Percentiles rank a stretch among this genome's conserved stretches.
These are phyloP conservation scores for Geum urbanum DNA, from an alignment of 306 rosid genomes.

Conservation along the genomic window DNA sequence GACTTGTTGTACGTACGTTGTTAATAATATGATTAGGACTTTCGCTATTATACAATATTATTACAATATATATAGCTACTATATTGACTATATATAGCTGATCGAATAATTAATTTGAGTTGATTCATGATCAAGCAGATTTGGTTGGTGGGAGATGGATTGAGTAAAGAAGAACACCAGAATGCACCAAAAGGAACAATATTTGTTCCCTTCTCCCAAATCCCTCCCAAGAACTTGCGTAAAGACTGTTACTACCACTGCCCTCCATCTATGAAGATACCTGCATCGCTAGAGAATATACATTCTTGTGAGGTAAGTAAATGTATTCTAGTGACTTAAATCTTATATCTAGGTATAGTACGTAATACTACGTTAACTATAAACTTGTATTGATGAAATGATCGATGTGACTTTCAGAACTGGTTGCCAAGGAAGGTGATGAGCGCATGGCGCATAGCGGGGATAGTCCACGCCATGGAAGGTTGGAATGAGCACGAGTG, in stretches of 20 bases:
- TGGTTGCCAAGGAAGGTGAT: constrained; percentile 81
- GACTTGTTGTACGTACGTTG: neutral
- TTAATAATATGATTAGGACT: neutral
- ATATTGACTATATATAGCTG: too few relatives aligned
- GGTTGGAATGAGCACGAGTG: constrained; percentile 66
- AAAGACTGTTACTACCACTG: constrained; percentile 58
- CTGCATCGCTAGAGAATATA: constrained; percentile 46
- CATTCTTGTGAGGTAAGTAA: constrained; percentile 73
- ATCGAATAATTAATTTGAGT: too few relatives aligned
- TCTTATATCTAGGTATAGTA: neutral
- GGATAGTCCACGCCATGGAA: constrained; percentile 63
- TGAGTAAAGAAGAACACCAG: constrained; percentile 46
- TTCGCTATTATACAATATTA: neutral
- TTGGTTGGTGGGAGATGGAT: constrained; percentile 70
- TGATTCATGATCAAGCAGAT: constrained; percentile 24
- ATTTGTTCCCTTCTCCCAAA: constrained; percentile 65
- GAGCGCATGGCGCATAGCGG: constrained; percentile 78
- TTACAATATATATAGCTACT: too few relatives aligned
- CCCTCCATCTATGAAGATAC: constrained; percentile 75
- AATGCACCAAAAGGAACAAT: constrained; percentile 65
- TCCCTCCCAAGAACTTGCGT: constrained; percentile 61
- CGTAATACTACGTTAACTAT: neutral
- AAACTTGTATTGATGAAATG: neutral
- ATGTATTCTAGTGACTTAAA: neutral
- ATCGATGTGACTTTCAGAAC: constrained; percentile 17